phyloP scores from a whole-genome alignment of 176 grass and related monocot genomes.

The Aegilops tauschii region DNA sequence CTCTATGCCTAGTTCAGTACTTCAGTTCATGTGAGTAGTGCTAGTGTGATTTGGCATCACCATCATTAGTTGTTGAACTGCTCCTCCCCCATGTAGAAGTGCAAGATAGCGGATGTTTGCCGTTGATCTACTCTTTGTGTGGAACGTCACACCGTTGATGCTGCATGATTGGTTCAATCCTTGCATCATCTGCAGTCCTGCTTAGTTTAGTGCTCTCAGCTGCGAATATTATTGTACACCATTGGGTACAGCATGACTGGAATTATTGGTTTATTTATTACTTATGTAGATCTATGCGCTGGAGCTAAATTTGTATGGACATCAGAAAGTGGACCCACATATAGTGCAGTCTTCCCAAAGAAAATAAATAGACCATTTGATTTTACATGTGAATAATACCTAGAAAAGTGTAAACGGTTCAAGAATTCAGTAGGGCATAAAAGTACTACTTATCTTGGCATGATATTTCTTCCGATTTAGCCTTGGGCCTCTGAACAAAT shows the following conservation, averaged over 20 bases:
- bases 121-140: not conserved
- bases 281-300: not conserved
- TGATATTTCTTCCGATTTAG: not conserved
- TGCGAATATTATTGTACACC: not conserved
- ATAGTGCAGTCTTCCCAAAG: not conserved
- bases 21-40: not conserved
- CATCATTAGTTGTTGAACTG: not conserved
- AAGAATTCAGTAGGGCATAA: not conserved
- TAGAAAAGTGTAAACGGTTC: not conserved
- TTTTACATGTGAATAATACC: not conserved
- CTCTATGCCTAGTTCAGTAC: not conserved
- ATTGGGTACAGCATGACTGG: no score
- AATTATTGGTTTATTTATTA: not conserved
- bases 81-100: not conserved
- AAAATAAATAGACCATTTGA: not conserved
- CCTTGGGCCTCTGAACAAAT: not conserved
- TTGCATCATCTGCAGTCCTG: not conserved
- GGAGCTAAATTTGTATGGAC: not conserved
- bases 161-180: not conserved
- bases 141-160: not conserved
- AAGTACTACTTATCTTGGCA: not conserved
- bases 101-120: not conserved
- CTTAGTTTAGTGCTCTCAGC: not conserved
- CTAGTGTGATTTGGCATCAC: not conserved
- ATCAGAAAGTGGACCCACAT: not conserved